Evolutionary conservation across 768 basidiomycete species (phyloP).

Genomic region (Tulasnella sp.): DNA sequence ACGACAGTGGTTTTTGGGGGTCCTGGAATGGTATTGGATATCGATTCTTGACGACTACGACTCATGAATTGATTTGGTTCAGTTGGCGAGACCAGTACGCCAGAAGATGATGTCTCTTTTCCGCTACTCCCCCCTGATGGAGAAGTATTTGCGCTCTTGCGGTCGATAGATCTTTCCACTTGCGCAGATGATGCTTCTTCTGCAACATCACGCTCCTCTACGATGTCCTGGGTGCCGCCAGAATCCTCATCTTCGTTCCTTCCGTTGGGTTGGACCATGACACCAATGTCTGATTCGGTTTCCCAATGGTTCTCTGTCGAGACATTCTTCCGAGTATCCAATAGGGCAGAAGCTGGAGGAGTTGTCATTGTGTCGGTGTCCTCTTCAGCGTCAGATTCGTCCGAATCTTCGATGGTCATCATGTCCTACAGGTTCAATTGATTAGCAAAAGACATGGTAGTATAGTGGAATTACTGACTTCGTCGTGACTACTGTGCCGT

Average conservation of each 20-base stretch:
- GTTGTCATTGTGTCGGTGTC: conserved; percentile 15
- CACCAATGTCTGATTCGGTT: conserved; percentile 6
- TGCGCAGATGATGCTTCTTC: not conserved
- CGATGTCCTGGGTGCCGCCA: not conserved
- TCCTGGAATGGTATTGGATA: conserved; percentile 22
- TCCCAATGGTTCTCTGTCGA: conserved; percentile 2
- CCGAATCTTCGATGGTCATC: conserved; percentile 15
- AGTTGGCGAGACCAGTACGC: not conserved
- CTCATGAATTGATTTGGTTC: not conserved
- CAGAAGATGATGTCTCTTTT: not conserved
- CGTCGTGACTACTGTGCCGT: not conserved
- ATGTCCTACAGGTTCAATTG: not conserved
- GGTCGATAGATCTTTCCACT: not conserved
- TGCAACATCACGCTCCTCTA: not conserved
- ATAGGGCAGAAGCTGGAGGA: not conserved
- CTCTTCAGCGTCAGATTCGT: conserved; percentile 20
- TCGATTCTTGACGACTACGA: not conserved
- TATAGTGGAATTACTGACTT: not conserved
- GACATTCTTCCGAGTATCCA: not conserved
- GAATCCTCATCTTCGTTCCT: not conserved
- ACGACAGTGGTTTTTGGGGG: conserved; percentile 42
- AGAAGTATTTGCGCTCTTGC: not conserved
- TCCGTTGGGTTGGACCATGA: not conserved
- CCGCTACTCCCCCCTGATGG: not conserved
- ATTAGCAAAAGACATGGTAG: not conserved